Evolutionary conservation across 2,329 filamentous ascomycete genomes (phyloP).

Genomic region (Truncatella angustata): DNA sequence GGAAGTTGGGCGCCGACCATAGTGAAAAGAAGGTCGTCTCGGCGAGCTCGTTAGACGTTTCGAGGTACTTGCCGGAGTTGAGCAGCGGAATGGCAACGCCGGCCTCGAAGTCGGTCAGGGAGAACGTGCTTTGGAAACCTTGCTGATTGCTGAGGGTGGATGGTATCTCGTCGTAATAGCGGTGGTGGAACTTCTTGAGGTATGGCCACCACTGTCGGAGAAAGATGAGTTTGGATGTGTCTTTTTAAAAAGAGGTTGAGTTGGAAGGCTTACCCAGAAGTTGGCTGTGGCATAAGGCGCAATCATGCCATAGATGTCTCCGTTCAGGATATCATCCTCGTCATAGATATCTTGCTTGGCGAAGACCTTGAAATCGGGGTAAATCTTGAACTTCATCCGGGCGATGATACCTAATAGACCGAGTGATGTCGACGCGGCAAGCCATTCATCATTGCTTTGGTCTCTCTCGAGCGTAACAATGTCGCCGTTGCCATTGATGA

Average conservation of each 20-base stretch:
- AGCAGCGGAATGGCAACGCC: constrained; percentile 38
- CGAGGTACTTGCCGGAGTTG: constrained; percentile 44
- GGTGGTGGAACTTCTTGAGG: constrained; percentile 48
- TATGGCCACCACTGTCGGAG: constrained; percentile 48
- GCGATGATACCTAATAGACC: constrained; percentile 47
- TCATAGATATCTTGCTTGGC: constrained; percentile 47
- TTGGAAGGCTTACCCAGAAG: constrained; percentile 38
- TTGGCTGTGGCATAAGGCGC: constrained; percentile 50
- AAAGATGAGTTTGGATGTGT: background rate
- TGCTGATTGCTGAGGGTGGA: constrained; percentile 38
- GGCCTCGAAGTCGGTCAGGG: constrained; percentile 43
- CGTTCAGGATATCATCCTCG: constrained; percentile 46
- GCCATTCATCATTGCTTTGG: constrained; percentile 45
- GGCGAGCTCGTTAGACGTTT: constrained; percentile 46
- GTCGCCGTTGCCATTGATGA: constrained; percentile 45
- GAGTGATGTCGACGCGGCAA: constrained; percentile 49
- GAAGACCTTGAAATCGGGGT: constrained; percentile 50
- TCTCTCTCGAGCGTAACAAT: constrained; percentile 40
- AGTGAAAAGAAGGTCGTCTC: constrained; percentile 48
- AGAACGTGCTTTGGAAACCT: constrained; percentile 53
- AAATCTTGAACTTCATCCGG: constrained; percentile 47
- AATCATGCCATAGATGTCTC: constrained; percentile 49
- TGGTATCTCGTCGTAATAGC: constrained; percentile 49
- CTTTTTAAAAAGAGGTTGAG: background rate
- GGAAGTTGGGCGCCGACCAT: constrained; percentile 52